Base-by-base conservation (phyloP, 1,139 yeast species). In the Lodderomyces margitis region DNA sequence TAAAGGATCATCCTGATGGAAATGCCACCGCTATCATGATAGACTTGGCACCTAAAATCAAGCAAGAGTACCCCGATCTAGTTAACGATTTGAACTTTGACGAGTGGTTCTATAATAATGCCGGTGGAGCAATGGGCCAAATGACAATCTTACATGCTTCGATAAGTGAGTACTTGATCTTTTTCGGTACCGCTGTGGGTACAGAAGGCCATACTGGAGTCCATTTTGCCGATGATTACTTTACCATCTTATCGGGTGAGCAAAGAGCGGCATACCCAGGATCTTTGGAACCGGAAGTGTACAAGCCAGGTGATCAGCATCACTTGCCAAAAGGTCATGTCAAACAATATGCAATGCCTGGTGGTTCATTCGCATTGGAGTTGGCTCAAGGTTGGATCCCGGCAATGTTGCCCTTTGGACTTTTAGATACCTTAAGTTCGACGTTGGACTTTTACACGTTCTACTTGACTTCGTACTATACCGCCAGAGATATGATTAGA, bases 351-450 rank as follows among this genome's bases (percentile, higher is more conserved):
- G 55, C 81, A 27, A 87, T 92, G 95, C 84, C 87, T 1, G 63
- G 78, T 33, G 94, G 83, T 27, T 73, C 87, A 0, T 91, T 82
- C 66, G 97, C 98, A 5, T 70, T 92, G 54, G 98, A 92, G 62
- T 76, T 92, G 57, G 98, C 98, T 6, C 98, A 92, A 69, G 98
- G 98, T 44, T 92, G 96, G 95, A 87, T 92, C 52, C 98, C 98
- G 27, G 83, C 94, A 40, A 92, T 92, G 98, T 75, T 94, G 50
- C 97, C 98, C 16, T 94, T 92, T 61, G 98, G 98, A 0, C 80
- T 92, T 63, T 69, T 87, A 46, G 96, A 88, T 59, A 80, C 85
- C 5, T 58, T 86, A 46, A 75, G 84, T 42, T 83, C 95, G 34
- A 92, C 98, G 11, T 65, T 89, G 54, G 98, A 92, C 62, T 64